Percentiles rank a stretch among this genome's conserved stretches.
Conservation (phyloP, 2,329 filamentous ascomycete species). For the Verticillium tricorpus region DNA sequence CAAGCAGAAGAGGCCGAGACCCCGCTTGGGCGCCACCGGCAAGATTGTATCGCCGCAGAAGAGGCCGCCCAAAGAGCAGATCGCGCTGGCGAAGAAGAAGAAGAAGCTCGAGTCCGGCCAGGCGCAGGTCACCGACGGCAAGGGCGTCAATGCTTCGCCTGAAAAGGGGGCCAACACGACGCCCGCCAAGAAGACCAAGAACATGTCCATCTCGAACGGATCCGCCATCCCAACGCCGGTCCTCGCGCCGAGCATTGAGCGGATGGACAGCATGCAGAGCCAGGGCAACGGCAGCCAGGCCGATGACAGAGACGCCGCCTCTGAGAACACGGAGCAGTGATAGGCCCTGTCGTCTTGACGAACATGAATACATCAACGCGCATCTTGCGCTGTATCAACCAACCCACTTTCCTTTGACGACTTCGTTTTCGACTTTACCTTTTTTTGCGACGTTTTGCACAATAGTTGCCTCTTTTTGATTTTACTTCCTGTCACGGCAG, state of each 20-base stretch:
- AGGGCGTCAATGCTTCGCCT: conserved; percentile 27
- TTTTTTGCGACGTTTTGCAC: neutral
- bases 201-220: conserved; percentile 29
- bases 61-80: conserved; percentile 74
- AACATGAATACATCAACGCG: neutral
- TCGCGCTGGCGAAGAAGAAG: conserved; percentile 81
- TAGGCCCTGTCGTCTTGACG: neutral
- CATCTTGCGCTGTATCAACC: neutral
- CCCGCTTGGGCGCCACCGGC: conserved; percentile 64
- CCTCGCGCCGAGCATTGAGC: conserved; percentile 49
- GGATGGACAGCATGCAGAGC: conserved; percentile 52
- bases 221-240: conserved; percentile 20
- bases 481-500: neutral
- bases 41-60: conserved; percentile 86
- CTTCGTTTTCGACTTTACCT: neutral
- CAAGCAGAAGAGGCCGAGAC: conserved; percentile 78
- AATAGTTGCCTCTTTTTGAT: neutral
- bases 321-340: conserved; percentile 61
- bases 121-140: conserved; percentile 49
- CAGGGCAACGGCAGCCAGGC: conserved; percentile 53
- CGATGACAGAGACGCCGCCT: conserved; percentile 64
- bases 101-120: conserved; percentile 61
- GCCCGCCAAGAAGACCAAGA: conserved; percentile 50
- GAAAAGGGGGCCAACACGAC: conserved; percentile 33
- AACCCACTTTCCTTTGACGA: neutral